These are phyloP conservation scores for Lactarius hengduanensis DNA, from an alignment of 768 basidiomycete genomes.

Conservation along the genomic window DNA sequence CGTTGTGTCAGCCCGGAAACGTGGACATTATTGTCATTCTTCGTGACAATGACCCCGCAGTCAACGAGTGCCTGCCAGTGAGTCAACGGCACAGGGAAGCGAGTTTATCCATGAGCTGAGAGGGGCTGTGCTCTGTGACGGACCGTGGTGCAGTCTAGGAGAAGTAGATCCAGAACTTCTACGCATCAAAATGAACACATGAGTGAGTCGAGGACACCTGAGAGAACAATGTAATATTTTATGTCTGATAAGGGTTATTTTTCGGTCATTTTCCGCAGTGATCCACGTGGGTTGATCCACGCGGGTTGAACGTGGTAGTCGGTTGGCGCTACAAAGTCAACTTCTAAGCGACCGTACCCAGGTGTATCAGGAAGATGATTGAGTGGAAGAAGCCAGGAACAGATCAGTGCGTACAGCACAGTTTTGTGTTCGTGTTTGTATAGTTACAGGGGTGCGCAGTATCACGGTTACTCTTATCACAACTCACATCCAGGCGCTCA, in stretches of 20 bases:
- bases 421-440: background rate
- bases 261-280: background rate
- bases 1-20: background rate
- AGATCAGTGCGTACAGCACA: background rate
- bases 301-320: background rate
- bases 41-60: background rate
- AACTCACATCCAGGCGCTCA: background rate
- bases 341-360: background rate
- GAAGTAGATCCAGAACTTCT: background rate
- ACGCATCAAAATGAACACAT: background rate
- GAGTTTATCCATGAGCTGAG: background rate
- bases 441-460: background rate
- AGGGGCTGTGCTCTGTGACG: background rate
- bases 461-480: background rate
- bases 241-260: background rate
- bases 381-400: background rate
- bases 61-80: background rate
- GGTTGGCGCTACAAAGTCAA: background rate
- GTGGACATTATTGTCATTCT: background rate
- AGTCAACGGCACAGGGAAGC: background rate
- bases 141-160: background rate
- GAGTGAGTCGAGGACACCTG: background rate
- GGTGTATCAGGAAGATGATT: background rate
- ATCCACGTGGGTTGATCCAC: conserved; percentile 1
- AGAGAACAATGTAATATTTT: background rate